Evolutionary conservation across 768 basidiomycete species (phyloP).

Genomic region (Kockovaella imperatae): DNA sequence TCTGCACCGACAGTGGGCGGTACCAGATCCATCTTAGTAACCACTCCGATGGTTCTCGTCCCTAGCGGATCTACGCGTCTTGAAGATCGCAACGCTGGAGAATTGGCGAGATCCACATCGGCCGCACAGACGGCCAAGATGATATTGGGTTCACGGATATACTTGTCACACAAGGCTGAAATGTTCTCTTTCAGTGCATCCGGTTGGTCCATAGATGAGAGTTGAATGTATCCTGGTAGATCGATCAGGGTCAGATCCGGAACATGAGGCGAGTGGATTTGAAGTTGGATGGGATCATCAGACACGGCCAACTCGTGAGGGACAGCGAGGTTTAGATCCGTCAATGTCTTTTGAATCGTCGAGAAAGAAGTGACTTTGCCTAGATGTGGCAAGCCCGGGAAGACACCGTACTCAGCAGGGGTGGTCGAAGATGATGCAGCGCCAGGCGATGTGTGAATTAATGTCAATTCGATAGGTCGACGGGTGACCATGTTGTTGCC

Average conservation of each 20-base stretch:
- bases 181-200: constrained; percentile 92
- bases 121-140: constrained; percentile 98
- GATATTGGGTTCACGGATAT: constrained; percentile 99
- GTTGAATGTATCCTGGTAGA: constrained; percentile 93
- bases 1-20: constrained; percentile 69
- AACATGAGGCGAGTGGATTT: constrained; percentile 90
- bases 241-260: constrained; percentile 97
- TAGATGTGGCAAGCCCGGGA: constrained; percentile 71
- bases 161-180: constrained; percentile 77
- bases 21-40: constrained; percentile 99
- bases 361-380: constrained; percentile 84
- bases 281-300: constrained; percentile 88
- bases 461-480: constrained; percentile 92
- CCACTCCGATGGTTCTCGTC: constrained; percentile 87
- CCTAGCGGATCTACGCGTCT: constrained; percentile 91
- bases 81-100: constrained; percentile 86
- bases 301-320: constrained; percentile 85
- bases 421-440: constrained; percentile 49
- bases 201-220: constrained; percentile 89
- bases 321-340: constrained; percentile 90
- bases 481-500: constrained; percentile 99
- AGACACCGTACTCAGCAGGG: constrained; percentile 77
- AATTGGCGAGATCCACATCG: constrained; percentile 97
- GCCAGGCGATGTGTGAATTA: constrained; percentile 74
- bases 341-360: constrained; percentile 84